phyloP scores from a whole-genome alignment of 2,329 filamentous ascomycete genomes.

The Triangularia setosa region DNA sequence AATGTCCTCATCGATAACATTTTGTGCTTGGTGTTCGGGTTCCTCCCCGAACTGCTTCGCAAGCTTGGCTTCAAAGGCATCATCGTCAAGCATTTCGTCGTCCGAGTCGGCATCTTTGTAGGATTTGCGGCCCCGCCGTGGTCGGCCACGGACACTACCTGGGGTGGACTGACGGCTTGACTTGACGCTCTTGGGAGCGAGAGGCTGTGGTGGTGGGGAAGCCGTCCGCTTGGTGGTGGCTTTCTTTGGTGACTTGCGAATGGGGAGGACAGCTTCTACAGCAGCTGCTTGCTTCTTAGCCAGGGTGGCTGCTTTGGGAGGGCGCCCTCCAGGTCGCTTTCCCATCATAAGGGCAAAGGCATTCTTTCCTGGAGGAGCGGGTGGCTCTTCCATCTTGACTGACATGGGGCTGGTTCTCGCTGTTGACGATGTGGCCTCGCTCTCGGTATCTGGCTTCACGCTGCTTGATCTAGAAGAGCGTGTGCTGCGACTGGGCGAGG shows the following conservation, averaged over 20 bases:
- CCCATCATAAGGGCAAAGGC: conserved; percentile 51
- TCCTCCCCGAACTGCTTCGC: conserved; percentile 55
- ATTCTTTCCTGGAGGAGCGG: conserved; percentile 32
- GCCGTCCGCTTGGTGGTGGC: conserved; percentile 35
- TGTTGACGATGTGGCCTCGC: conserved; percentile 30
- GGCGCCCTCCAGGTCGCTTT: conserved; percentile 28
- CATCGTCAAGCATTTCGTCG: conserved; percentile 67
- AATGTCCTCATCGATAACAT: conserved; percentile 9
- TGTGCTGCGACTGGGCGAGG: conserved; percentile 33
- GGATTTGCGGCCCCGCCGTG: conserved; percentile 43
- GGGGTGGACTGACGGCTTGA: conserved; percentile 75
- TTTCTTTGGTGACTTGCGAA: conserved; percentile 22
- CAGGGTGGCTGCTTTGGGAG: conserved; percentile 21
- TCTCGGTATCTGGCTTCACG: conserved; percentile 18
- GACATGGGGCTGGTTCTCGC: conserved; percentile 36
- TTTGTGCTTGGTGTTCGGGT: conserved; percentile 25
- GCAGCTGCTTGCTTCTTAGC: conserved; percentile 21
- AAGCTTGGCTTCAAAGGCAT: conserved; percentile 77
- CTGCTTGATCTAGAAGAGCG: conserved; percentile 41
- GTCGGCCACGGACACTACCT: conserved; percentile 48
- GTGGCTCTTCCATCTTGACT: conserved; percentile 26
- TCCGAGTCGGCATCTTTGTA: conserved; percentile 59
- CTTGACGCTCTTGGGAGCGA: conserved; percentile 63
- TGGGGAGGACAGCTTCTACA: conserved; percentile 28
- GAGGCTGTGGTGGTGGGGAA: conserved; percentile 30